Evolutionary conservation across 2,329 filamentous ascomycete species (phyloP).

Genomic region (Aspergillus oerlinghausenensis): DNA sequence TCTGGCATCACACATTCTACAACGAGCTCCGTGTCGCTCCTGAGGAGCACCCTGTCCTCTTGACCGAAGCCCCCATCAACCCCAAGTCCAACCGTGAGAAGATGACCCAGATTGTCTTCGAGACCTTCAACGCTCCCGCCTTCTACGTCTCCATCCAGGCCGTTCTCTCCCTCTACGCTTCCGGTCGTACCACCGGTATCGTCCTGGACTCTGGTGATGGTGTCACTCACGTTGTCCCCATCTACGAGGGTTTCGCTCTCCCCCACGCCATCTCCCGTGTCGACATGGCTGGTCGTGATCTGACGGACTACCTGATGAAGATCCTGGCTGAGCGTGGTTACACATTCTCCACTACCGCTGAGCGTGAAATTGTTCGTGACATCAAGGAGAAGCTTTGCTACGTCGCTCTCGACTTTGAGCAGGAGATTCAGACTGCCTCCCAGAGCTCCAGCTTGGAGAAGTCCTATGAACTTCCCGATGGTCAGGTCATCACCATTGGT

Average conservation of each 20-base stretch:
- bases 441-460: slow-evolving; percentile 99
- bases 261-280: slow-evolving; percentile 99
- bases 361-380: slow-evolving; percentile 99
- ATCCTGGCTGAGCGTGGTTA: slow-evolving; percentile 99
- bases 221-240: slow-evolving; percentile 99
- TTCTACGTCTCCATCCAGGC: slow-evolving; percentile 99
- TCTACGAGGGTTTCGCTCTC: slow-evolving; percentile 99
- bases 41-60: slow-evolving; percentile 98
- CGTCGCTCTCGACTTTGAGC: slow-evolving; percentile 99
- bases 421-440: slow-evolving; percentile 99
- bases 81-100: slow-evolving; percentile 99
- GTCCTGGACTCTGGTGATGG: slow-evolving; percentile 99
- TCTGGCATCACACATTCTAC: slow-evolving; percentile 99
- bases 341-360: slow-evolving; percentile 98
- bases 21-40: slow-evolving; percentile 99
- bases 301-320: slow-evolving; percentile 99
- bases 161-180: slow-evolving; percentile 97
- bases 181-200: slow-evolving; percentile 99
- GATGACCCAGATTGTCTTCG: slow-evolving; percentile 99
- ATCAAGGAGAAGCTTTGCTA: slow-evolving; percentile 99
- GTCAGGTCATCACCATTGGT: slow-evolving; percentile 99
- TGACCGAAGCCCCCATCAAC: slow-evolving; percentile 99
- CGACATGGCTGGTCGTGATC: slow-evolving; percentile 99
- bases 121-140: slow-evolving; percentile 99
- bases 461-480: slow-evolving; percentile 99